Evolutionary conservation across 106 monocot genomes (phyloP).

Genomic region (Dioscorea alata): DNA sequence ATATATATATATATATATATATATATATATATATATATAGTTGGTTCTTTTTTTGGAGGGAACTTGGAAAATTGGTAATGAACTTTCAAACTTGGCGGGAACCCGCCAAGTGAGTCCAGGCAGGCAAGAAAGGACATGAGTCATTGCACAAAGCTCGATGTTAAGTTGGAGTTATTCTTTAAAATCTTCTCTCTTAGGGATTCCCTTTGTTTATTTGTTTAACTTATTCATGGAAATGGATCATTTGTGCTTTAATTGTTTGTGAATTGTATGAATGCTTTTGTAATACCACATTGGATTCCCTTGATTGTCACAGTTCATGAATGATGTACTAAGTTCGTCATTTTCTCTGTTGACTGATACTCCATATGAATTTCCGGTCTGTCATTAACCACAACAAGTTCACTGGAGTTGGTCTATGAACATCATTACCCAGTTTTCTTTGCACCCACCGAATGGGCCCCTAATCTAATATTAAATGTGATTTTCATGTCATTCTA

Average conservation of each 20-base stretch:
- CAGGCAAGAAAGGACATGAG: no score
- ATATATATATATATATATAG: background rate
- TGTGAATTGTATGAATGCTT: background rate
- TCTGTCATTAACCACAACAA: background rate
- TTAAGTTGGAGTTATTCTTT: background rate
- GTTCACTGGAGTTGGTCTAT: background rate
- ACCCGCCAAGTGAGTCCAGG: no score
- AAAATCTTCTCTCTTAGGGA: background rate
- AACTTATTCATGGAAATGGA: background rate
- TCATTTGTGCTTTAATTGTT: background rate
- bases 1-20: no score
- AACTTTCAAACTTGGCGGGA: background rate
- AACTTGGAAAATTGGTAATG: background rate
- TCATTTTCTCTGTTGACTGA: background rate
- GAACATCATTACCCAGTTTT: background rate
- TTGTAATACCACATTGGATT: background rate
- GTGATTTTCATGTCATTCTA: background rate
- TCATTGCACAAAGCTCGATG: background rate
- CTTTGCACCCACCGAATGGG: background rate
- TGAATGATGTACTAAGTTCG: background rate
- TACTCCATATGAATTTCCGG: background rate
- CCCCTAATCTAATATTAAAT: background rate
- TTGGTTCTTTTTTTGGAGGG: background rate
- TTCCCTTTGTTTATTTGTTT: background rate
- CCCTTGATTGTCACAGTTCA: background rate